Base-by-base conservation (phyloP, 441 rosid genomes). In the Geranium incanum region DNA sequence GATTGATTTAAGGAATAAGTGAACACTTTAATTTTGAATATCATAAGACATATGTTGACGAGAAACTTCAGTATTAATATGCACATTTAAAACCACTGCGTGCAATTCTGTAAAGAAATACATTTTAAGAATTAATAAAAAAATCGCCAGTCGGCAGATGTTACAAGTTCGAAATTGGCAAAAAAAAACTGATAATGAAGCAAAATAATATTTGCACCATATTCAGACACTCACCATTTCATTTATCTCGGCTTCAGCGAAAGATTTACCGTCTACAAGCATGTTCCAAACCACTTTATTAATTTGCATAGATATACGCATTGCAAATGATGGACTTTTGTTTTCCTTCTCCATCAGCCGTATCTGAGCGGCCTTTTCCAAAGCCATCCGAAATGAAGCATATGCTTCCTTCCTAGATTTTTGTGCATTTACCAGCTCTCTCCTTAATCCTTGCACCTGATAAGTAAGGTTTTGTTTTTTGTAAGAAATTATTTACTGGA, bases 221-320 rank as follows among this genome's bases (percentile, higher is more conserved):
- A 23, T 76, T 77, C 66, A 72, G 76, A 16, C 39, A 71, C 91
- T 85, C 76, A 95, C 99, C 99, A 95, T 87, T 82, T 95, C 95
- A 84, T 92, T 94, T 78, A 95, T 95, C 85, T 95, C 98, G 74
- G 97, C 95, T 84, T 95, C 99, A n/a, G 99, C 93, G 80, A 95
- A 90, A 72, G 98, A 75, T 89, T 95, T 95, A 68, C 98, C 97
- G 81, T 95, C 99, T 74, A 88, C 75, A 78, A 95, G 87, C 99
- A 95, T 95, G 83, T 86, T 83, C 99, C 99, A 95, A 19, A 90
- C 89, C 67, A 95, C 94, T 86, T 92, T 90, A 75, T 76, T 80
- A 75, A 92, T 95, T 80, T 90, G 89, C 78, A 95, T 78, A 48
- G 97, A 90, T 77, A 92, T 87, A 28, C 95, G 97, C 99, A 95